These are phyloP conservation scores for Pharus latifolius DNA, from an alignment of 176 grass and related monocot genomes.

Conservation along the genomic window DNA sequence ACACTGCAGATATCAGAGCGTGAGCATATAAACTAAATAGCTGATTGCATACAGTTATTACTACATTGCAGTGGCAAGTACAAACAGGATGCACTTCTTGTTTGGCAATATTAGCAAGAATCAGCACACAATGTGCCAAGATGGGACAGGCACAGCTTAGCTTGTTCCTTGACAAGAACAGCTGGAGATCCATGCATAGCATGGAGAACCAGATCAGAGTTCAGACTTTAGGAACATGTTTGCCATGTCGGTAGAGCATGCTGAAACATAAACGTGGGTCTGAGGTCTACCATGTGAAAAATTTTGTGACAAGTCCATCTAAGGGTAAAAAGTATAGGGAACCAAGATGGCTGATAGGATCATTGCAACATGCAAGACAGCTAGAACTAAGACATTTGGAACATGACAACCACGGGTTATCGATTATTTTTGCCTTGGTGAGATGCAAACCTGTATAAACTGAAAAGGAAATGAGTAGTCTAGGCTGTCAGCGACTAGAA, in stretches of 20 bases:
- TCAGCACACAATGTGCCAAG: neutral
- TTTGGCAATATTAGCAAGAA: neutral
- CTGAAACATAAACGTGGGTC: neutral
- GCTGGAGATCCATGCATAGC: neutral
- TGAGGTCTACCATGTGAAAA: conserved; percentile 29
- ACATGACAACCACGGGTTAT: neutral
- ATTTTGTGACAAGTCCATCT: conserved; percentile 2
- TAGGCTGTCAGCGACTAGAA: neutral
- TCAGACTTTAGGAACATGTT: neutral
- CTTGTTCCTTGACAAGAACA: conserved; percentile 5
- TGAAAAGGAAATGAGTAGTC: neutral
- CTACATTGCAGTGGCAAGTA: neutral
- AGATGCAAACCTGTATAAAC: neutral
- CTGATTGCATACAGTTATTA: neutral
- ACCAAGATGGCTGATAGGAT: conserved; percentile 12
- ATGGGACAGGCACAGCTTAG: neutral
- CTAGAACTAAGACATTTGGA: conserved; percentile 13
- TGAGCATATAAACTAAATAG: neutral
- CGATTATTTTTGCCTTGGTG: conserved; percentile 18
- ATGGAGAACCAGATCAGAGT: neutral
- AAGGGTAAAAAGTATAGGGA: conserved; percentile 17
- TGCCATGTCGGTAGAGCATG: conserved; percentile 8
- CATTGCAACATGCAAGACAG: conserved; percentile 29
- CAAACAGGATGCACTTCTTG: conserved; percentile 7
- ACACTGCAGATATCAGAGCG: neutral